Conservation (phyloP, 345 rosid genomes). For the Arabis alpina region DNA sequence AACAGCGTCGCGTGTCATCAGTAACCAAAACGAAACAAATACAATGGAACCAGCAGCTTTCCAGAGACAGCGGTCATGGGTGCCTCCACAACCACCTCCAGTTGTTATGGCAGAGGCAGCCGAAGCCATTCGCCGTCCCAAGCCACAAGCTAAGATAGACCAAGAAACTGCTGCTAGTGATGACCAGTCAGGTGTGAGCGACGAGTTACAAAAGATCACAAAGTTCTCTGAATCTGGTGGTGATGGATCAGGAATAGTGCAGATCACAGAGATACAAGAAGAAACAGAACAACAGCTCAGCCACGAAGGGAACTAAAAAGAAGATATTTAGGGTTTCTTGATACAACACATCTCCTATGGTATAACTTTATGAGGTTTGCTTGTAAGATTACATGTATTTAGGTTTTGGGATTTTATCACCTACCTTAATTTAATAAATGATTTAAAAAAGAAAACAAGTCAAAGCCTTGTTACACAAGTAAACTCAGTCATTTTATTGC, state of each 20-base stretch:
- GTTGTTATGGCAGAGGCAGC: slow-evolving; percentile 93
- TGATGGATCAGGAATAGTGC: slow-evolving; percentile 40
- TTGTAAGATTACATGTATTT: slow-evolving; percentile 30
- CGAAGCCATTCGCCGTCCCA: slow-evolving; percentile 90
- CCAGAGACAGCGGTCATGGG: slow-evolving; percentile 67
- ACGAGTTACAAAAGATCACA: slow-evolving; percentile 79
- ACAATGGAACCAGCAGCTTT: slow-evolving; percentile 50
- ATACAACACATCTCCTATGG: slow-evolving; percentile 9
- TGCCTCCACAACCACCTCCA: slow-evolving; percentile 96
- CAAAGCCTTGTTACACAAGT: slow-evolving; percentile 39
- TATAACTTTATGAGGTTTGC: slow-evolving; percentile 9
- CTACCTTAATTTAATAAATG: slow-evolving; percentile 24
- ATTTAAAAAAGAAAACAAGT: slow-evolving; percentile 4
- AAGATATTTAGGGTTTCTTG: neutral
- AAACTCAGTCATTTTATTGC: slow-evolving; percentile 16
- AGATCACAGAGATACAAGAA: slow-evolving; percentile 61
- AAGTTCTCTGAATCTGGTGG: slow-evolving; percentile 75
- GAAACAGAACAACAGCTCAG: slow-evolving; percentile 49
- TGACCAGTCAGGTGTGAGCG: slow-evolving; percentile 50
- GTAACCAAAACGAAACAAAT: slow-evolving; percentile 42
- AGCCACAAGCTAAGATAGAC: slow-evolving; percentile 62
- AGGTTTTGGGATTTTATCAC: slow-evolving; percentile 29
- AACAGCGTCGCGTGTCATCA: slow-evolving; percentile 38
- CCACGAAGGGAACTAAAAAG: slow-evolving; percentile 47
- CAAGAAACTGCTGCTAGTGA: slow-evolving; percentile 44